Conservation (phyloP, 208 protist species). For the Acanthamoeba sp. region DNA sequence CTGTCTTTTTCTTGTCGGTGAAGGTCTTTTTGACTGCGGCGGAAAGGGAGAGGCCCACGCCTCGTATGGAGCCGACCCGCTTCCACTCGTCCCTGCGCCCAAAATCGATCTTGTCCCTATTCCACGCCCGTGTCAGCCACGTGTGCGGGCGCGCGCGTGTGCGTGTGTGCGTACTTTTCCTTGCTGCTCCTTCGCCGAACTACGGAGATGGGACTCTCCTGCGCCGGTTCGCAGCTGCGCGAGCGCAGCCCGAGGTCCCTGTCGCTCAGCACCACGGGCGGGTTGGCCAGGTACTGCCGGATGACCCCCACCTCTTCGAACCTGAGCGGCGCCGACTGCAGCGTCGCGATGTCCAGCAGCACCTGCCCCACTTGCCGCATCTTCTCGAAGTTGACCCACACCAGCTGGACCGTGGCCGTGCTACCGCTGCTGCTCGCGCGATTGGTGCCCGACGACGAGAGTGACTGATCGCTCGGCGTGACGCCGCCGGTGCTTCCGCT, state of each 20-base stretch:
- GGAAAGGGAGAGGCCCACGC: too few species aligned
- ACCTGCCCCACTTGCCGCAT: neutral
- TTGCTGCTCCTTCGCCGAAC: neutral
- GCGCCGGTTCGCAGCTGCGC: conserved; percentile 1
- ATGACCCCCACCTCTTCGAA: conserved; percentile 12
- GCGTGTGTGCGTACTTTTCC: too few species aligned
- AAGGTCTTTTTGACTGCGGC: too few species aligned
- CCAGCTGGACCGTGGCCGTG: neutral
- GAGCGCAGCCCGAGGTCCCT: neutral
- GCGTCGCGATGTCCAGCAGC: neutral
- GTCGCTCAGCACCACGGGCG: conserved; percentile 19
- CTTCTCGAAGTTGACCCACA: conserved; percentile 66
- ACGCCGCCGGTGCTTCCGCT: too few species aligned
- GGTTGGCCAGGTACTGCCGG: neutral
- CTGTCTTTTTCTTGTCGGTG: too few species aligned
- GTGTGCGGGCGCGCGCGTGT: too few species aligned
- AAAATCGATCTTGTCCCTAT: too few species aligned
- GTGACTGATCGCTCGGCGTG: too few species aligned
- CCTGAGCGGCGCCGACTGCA: neutral
- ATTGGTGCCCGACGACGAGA: too few species aligned
- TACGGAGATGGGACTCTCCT: neutral
- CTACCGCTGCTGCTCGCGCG: neutral
- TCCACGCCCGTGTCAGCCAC: too few species aligned
- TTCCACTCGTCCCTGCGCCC: too few species aligned
- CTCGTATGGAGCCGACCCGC: too few species aligned